A percentile compares a stretch with the other conserved stretches of the same genome.
phyloP scores from a whole-genome alignment of 371 early-diverging fungal species.

The Rhizopus stolonifer region DNA sequence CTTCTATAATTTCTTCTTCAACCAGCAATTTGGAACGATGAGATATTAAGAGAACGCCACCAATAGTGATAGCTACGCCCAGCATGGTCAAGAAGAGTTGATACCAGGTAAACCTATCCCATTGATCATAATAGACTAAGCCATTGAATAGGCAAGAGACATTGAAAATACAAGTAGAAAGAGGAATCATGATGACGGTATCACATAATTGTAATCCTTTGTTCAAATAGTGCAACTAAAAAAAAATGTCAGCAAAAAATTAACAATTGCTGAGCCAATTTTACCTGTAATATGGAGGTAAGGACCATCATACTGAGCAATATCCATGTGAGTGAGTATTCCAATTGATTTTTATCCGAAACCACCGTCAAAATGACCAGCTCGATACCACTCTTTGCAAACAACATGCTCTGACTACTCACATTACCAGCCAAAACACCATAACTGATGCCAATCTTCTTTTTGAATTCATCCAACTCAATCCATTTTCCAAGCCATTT shows the following conservation, averaged over 20 bases:
- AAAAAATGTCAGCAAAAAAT: slow-evolving; percentile 2
- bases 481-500: slow-evolving; percentile 26
- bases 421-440: slow-evolving; percentile 73
- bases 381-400: slow-evolving; percentile 82
- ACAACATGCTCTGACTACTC: slow-evolving; percentile 74
- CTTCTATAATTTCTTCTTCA: no score
- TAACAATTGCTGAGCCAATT: neutral
- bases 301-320: slow-evolving; percentile 61
- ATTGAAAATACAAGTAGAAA: slow-evolving; percentile 77
- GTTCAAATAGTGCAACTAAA: slow-evolving; percentile 76
- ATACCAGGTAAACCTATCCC: slow-evolving; percentile 62
- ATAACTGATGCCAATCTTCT: slow-evolving; percentile 49
- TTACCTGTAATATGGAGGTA: slow-evolving; percentile 74
- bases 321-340: slow-evolving; percentile 70
- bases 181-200: slow-evolving; percentile 78
- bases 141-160: slow-evolving; percentile 79
- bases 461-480: slow-evolving; percentile 29
- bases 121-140: slow-evolving; percentile 79
- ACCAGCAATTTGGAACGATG: slow-evolving; percentile 15
- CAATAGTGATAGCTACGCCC: slow-evolving; percentile 62
- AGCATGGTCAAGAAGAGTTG: slow-evolving; percentile 65
- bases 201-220: slow-evolving; percentile 74
- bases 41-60: slow-evolving; percentile 68
- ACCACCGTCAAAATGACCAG: slow-evolving; percentile 64
- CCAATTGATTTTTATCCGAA: slow-evolving; percentile 67